Percentiles rank a stretch among this genome's conserved stretches.
These are phyloP conservation scores for Clonostachys byssicola DNA, from an alignment of 2,329 filamentous ascomycete genomes.

Conservation along the genomic window DNA sequence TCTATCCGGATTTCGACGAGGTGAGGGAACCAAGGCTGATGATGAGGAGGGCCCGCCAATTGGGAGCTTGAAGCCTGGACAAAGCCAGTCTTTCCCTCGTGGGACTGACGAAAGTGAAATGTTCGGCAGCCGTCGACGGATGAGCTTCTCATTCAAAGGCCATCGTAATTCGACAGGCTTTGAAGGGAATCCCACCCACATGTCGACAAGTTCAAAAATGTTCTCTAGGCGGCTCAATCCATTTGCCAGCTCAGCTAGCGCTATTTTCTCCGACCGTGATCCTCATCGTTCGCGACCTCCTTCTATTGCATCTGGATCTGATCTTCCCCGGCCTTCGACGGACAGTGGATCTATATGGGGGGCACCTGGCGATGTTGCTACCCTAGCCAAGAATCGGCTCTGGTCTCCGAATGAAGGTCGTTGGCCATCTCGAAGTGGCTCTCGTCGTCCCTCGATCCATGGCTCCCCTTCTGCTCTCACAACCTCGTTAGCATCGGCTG, in stretches of 20 bases:
- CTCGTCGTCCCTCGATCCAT: slow-evolving; percentile 56
- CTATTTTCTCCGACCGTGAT: slow-evolving; percentile 48
- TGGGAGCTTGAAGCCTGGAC: slow-evolving; percentile 64
- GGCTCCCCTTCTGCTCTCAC: slow-evolving; percentile 64
- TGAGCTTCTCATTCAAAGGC: slow-evolving; percentile 57
- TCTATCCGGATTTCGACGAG: slow-evolving; percentile 58
- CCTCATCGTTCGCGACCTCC: slow-evolving; percentile 60
- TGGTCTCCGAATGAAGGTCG: slow-evolving; percentile 54
- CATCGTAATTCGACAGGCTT: slow-evolving; percentile 44
- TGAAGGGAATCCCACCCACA: slow-evolving; percentile 33
- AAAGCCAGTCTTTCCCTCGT: slow-evolving; percentile 75
- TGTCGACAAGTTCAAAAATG: slow-evolving; percentile 11
- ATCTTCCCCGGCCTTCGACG: slow-evolving; percentile 73
- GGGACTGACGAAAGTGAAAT: slow-evolving; percentile 52
- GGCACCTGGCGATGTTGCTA: slow-evolving; percentile 38
- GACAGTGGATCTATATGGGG: slow-evolving; percentile 76
- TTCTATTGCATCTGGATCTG: slow-evolving; percentile 60
- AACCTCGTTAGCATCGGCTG: slow-evolving; percentile 57
- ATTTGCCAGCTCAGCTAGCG: slow-evolving; percentile 44
- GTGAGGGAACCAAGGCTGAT: slow-evolving; percentile 55
- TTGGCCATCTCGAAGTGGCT: slow-evolving; percentile 6
- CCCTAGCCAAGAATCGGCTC: slow-evolving; percentile 50
- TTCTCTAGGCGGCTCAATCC: slow-evolving; percentile 35
- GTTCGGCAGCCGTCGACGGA: slow-evolving; percentile 48
- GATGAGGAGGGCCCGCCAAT: slow-evolving; percentile 51